Conservation (phyloP, 768 basidiomycete genomes). For the Baorangia bicolor region DNA sequence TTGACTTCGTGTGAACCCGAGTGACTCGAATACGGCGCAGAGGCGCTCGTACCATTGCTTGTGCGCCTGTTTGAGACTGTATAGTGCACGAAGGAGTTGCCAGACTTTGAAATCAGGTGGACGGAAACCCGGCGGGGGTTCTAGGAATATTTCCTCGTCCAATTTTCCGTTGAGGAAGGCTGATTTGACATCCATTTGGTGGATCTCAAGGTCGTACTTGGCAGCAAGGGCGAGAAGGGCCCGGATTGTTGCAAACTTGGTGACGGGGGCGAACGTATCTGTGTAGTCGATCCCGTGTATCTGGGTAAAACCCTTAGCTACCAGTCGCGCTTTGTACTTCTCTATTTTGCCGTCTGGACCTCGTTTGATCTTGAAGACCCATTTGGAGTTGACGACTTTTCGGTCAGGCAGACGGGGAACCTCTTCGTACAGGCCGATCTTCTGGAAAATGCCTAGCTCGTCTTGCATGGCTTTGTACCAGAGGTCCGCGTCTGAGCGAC, state of each 20-base stretch:
- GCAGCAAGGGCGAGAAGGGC: background rate
- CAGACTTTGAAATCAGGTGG: background rate
- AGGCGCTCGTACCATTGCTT: background rate
- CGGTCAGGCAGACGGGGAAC: background rate
- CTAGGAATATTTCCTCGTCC: conserved; percentile 29
- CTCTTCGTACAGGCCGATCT: background rate
- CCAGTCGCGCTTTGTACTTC: conserved; percentile 39
- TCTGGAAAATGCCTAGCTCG: background rate
- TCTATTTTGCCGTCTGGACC: conserved; percentile 26
- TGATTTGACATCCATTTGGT: conserved; percentile 29
- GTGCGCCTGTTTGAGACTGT: conserved; percentile 5
- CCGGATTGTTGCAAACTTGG: background rate
- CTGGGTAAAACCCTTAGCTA: conserved; percentile 37
- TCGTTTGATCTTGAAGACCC: conserved; percentile 4
- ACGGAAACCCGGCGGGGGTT: conserved; percentile 16
- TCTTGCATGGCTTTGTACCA: background rate
- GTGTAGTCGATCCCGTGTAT: conserved; percentile 35
- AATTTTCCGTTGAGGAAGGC: conserved; percentile 8
- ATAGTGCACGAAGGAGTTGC: background rate
- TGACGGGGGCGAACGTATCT: conserved; percentile 15
- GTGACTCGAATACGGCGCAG: background rate
- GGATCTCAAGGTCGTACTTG: conserved; percentile 6
- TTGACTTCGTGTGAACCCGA: background rate
- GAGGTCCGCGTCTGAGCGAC: background rate
- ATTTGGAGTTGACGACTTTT: background rate